These are phyloP conservation scores for Fragilaria crotonensis DNA, from an alignment of 108 stramenopile genomes.

Conservation along the genomic window DNA sequence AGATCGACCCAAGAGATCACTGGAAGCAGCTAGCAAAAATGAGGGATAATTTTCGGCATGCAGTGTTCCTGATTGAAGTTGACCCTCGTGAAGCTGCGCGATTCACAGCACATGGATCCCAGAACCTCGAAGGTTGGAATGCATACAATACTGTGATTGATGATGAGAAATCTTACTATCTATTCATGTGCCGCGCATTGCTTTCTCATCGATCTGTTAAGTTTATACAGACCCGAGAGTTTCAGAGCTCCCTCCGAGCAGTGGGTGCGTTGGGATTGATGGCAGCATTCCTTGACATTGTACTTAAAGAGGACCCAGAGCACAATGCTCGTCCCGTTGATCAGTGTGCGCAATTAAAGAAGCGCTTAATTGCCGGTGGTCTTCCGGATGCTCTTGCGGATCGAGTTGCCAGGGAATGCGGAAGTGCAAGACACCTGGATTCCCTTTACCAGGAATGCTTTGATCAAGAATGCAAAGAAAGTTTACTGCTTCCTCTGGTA, in stretches of 20 bases:
- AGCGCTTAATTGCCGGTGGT: constrained; percentile 14
- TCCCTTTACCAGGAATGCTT: no score
- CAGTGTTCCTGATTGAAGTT: constrained; percentile 17
- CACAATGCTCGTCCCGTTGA: neutral
- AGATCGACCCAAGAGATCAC: constrained; percentile 19
- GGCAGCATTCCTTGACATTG: constrained; percentile 8
- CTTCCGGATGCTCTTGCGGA: constrained; percentile 15
- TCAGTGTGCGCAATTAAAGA: neutral
- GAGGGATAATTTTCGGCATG: constrained; percentile 8
- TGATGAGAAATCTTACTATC: constrained; percentile 11
- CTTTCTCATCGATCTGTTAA: constrained; percentile 8
- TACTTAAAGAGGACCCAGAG: neutral
- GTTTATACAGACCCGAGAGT: constrained; percentile 26
- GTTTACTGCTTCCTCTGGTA: no score
- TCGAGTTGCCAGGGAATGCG: constrained; percentile 7
- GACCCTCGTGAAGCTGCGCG: constrained; percentile 12
- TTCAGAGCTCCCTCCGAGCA: constrained; percentile 14
- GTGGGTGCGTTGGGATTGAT: constrained; percentile 25
- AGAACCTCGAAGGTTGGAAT: constrained; percentile 11
- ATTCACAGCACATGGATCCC: constrained; percentile 10
- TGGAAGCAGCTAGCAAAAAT: constrained; percentile 20
- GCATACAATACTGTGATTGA: constrained; percentile 9
- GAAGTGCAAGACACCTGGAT: neutral
- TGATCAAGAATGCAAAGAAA: no score
- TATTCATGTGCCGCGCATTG: constrained; percentile 15